Conservation (phyloP, 2,329 filamentous ascomycete species). For the Trichoderma lentiforme region DNA sequence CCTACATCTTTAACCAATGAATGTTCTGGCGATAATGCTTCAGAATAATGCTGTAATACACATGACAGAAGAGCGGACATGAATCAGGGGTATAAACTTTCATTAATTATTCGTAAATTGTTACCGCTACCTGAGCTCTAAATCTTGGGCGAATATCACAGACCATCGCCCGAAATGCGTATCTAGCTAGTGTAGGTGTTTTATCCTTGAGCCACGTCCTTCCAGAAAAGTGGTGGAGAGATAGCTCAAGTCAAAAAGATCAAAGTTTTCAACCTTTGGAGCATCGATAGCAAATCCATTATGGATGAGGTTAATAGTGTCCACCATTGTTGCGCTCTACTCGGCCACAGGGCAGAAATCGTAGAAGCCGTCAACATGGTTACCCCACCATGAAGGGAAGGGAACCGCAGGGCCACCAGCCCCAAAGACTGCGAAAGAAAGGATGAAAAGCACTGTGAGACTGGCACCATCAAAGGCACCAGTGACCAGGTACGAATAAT, state of each 20-base stretch:
- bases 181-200: not conserved
- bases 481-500: constrained; percentile 52
- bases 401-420: constrained; percentile 42
- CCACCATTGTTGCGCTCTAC: constrained; percentile 20
- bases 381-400: constrained; percentile 55
- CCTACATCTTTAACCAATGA: not conserved
- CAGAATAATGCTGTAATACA: not conserved
- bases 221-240: not conserved
- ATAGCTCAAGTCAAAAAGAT: not conserved
- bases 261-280: not conserved
- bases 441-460: constrained; percentile 47
- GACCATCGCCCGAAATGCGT: not conserved
- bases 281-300: not conserved
- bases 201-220: not conserved
- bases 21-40: not conserved
- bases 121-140: not conserved
- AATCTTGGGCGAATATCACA: not conserved
- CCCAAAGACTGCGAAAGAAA: constrained; percentile 56
- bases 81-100: not conserved
- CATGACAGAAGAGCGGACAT: not conserved
- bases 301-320: not conserved
- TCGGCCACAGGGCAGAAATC: constrained; percentile 44
- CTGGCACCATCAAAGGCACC: constrained; percentile 53
- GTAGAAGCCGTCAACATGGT: constrained; percentile 46
- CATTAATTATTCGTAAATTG: not conserved